Evolutionary conservation across 1,284 basidiomycete genomes (phyloP).

Genomic region (Moesziomyces sp.): DNA sequence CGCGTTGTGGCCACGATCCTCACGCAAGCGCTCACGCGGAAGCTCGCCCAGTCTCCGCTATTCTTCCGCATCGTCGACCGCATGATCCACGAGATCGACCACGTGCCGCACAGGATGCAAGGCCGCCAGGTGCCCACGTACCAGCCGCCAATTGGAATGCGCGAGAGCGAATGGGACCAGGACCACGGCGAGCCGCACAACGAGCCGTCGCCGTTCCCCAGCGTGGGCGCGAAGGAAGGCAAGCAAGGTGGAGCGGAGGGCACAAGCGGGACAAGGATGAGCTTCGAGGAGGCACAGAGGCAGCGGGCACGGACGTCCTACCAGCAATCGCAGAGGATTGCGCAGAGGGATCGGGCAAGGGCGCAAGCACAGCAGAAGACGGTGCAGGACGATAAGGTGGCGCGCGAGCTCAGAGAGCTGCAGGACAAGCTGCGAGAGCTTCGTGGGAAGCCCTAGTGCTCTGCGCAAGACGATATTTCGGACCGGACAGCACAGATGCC

Average conservation of each 20-base stretch:
- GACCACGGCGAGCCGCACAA: slow-evolving; percentile 56
- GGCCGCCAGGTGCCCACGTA: slow-evolving; percentile 51
- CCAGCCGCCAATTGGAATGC: slow-evolving; percentile 47
- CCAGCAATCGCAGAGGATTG: slow-evolving; percentile 37
- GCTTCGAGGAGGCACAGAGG: slow-evolving; percentile 41
- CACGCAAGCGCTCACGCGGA: slow-evolving; percentile 51
- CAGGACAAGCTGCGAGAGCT: slow-evolving; percentile 49
- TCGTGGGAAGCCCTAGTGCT: slow-evolving; percentile 12
- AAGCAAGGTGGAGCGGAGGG: not conserved
- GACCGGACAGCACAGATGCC: not conserved
- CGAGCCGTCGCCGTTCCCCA: slow-evolving; percentile 47
- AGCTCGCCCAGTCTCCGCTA: slow-evolving; percentile 49
- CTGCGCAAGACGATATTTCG: not conserved
- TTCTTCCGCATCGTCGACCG: slow-evolving; percentile 57
- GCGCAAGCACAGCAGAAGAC: slow-evolving; percentile 19
- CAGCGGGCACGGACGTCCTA: slow-evolving; percentile 37
- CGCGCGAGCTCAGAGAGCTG: slow-evolving; percentile 39
- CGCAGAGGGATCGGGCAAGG: slow-evolving; percentile 31
- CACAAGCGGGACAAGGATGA: slow-evolving; percentile 4
- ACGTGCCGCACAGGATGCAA: slow-evolving; percentile 52
- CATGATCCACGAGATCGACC: slow-evolving; percentile 60
- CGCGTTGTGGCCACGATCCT: slow-evolving; percentile 50
- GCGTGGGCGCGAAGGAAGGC: not conserved
- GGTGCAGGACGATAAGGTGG: slow-evolving; percentile 25
- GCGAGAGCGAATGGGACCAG: slow-evolving; percentile 52